Evolutionary conservation across 2,329 filamentous ascomycete species (phyloP), one percentile per base, ranked within the genome.

Genomic region (Tympanopsis confertula): DNA sequence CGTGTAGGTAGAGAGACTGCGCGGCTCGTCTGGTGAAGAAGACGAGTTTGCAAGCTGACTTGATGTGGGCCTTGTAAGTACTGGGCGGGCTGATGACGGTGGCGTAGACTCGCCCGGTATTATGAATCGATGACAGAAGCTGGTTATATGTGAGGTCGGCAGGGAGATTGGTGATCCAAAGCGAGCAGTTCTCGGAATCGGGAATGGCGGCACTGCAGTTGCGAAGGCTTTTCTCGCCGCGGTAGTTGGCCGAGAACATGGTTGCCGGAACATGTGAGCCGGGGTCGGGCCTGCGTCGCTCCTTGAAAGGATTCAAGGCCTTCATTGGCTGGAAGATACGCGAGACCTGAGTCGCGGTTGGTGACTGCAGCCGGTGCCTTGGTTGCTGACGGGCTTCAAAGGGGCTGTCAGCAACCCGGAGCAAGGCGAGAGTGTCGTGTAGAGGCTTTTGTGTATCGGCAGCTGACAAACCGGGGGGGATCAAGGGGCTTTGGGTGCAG

Each of bases 121-220:
- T 47, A 10, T 60, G 57, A 32, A 75, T 61, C 3, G 54, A 43
- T 1, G 46, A 40, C 2, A 75, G 61, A 1, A 75, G 64, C 44
- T 64, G 55, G 19, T 50, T 44, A 29, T 63, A 57, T 2, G 55
- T 61, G 30, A 67, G 50, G 38, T 57, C 43, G 0, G 63, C 55
- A 0, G 70, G 66, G 0, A 76, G 58, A 36, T 69, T 66, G 2
- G 63, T 68, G 19, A 76, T 44, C 63, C 69, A 75, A 1, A 75
- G 53, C 0, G 67, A 60, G 20, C 68, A 71, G 49, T 71, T 74
- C 20, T 60, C 39, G 3, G 48, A 41, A 20, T 60, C 50, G 0
- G 59, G 52, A 22, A 67, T 61, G 22, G 53, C 35, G 4, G 62
- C 62, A 2, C 57, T 60, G 32, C 50, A 53, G 50, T 68, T 68